Percentiles rank a stretch among this genome's conserved stretches.
Conservation (phyloP, 2,329 filamentous ascomycete genomes). For the Hirsutella rhossiliensis region DNA sequence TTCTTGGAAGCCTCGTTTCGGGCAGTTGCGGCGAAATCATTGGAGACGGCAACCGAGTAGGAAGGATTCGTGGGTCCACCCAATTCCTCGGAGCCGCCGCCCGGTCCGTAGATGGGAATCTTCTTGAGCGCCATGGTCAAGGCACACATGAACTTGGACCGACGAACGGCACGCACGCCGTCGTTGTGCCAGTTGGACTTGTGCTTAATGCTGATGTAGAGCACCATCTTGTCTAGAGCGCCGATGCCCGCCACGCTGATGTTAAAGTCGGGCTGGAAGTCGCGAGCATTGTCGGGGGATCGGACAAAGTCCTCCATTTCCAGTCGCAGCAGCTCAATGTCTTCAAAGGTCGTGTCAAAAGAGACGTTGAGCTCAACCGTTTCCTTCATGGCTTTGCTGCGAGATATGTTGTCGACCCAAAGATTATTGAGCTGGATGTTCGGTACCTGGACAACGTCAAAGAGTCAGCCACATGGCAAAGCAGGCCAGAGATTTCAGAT, state of each 20-base stretch:
- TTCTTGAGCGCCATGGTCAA: slow-evolving; percentile 74
- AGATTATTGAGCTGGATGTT: slow-evolving; percentile 85
- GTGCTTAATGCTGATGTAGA: slow-evolving; percentile 77
- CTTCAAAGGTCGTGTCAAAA: slow-evolving; percentile 80
- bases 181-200: slow-evolving; percentile 93
- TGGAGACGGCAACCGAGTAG: slow-evolving; percentile 67
- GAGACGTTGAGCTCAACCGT: slow-evolving; percentile 67
- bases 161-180: slow-evolving; percentile 62
- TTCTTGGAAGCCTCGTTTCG: slow-evolving; percentile 45
- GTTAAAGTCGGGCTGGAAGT: slow-evolving; percentile 77
- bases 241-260: slow-evolving; percentile 69
- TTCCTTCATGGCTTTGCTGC: slow-evolving; percentile 87
- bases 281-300: slow-evolving; percentile 72
- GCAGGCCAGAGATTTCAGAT: no score
- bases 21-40: slow-evolving; percentile 52
- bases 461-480: neutral
- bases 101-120: slow-evolving; percentile 75
- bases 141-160: slow-evolving; percentile 96
- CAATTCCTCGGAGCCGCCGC: slow-evolving; percentile 51
- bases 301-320: slow-evolving; percentile 82
- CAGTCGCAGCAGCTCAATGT: slow-evolving; percentile 70
- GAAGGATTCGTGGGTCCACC: slow-evolving; percentile 62
- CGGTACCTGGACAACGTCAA: slow-evolving; percentile 45
- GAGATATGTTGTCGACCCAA: slow-evolving; percentile 92
- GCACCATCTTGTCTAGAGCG: slow-evolving; percentile 76